Evolutionary conservation across 106 monocot species (phyloP), one percentile per base, ranked within the genome.

Genomic region (Dendrobium officinale): DNA sequence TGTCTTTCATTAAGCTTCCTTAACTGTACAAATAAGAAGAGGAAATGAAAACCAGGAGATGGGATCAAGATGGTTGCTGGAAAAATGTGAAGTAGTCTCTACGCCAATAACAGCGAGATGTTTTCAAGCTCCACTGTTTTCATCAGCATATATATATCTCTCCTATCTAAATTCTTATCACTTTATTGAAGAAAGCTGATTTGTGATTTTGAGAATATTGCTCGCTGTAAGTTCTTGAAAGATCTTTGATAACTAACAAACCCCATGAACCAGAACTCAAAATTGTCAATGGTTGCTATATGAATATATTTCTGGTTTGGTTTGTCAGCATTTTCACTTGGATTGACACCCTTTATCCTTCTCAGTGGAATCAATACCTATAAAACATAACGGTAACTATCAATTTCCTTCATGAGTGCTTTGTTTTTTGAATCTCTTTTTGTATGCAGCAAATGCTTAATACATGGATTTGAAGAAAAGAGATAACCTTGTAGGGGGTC

Each of bases 201-300:
- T 73, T 81, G 10, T 16, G 81, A 20, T 43, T 59, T 74, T 37
- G 77, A 77, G 54, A 77, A 59, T 7, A 61, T 19, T 48, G 84
- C 82, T 80, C 48, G 80, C 72, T 86, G 74, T 42, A 91, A 77
- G 70, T 77, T 84, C 79, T 84, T 88, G 77, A 88, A 80, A 15
- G 86, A 80, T 82, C 84, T 85, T 80, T 82, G 84, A 81, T 88
- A 88, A 75, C 74, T 80, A 27, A 91, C 76, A 41, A 91, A 88
- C 6, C 91, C 91, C 91, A 88, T 86, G 67, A 88, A 91, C 88
- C 88, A 91, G 79, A 91, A 91, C 80, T 91, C 88, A 72, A 86
- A 88, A 49, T 86, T 88, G 77, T 88, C 91, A 37, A 79, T 83
- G 0, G 88, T 88, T 16, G 79, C 85, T 55, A 88, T 83, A 78